phyloP scores from a whole-genome alignment of 495 filamentous ascomycete genomes.

The Penicillium silybi region DNA sequence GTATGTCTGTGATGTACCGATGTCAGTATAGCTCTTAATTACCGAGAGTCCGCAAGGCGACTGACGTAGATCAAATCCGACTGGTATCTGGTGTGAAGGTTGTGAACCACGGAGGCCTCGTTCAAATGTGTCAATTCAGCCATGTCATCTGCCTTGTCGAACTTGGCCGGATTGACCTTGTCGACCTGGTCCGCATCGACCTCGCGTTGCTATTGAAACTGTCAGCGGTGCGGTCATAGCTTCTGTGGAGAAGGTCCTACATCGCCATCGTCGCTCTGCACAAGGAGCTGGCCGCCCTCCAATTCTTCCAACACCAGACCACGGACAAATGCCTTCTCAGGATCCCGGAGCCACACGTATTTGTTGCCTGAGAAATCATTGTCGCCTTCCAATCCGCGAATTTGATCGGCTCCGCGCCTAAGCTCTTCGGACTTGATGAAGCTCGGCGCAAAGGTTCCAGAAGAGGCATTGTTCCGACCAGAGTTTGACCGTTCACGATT shows the following conservation, averaged over 20 bases:
- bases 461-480: slow-evolving; percentile 49
- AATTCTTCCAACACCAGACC: slow-evolving; percentile 87
- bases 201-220: slow-evolving; percentile 66
- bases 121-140: slow-evolving; percentile 97
- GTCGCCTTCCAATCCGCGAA: slow-evolving; percentile 81
- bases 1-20: slow-evolving; percentile 60
- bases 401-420: slow-evolving; percentile 59
- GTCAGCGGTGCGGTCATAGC: not conserved
- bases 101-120: slow-evolving; percentile 96
- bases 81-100: slow-evolving; percentile 89
- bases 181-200: slow-evolving; percentile 82
- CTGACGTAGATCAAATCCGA: slow-evolving; percentile 88
- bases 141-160: slow-evolving; percentile 99
- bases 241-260: slow-evolving; percentile 47
- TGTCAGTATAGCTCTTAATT: not conserved
- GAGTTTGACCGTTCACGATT: slow-evolving; percentile 58
- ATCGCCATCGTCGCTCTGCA: slow-evolving; percentile 91
- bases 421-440: slow-evolving; percentile 87
- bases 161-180: slow-evolving; percentile 98
- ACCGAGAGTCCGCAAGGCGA: slow-evolving; percentile 6
- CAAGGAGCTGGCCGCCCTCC: slow-evolving; percentile 61
- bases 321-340: slow-evolving; percentile 81
- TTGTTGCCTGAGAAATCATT: slow-evolving; percentile 99
- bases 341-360: slow-evolving; percentile 94
- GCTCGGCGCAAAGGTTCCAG: slow-evolving; percentile 85